Base-by-base conservation (phyloP, 2,329 filamentous ascomycete genomes). In the Periconia sp. region DNA sequence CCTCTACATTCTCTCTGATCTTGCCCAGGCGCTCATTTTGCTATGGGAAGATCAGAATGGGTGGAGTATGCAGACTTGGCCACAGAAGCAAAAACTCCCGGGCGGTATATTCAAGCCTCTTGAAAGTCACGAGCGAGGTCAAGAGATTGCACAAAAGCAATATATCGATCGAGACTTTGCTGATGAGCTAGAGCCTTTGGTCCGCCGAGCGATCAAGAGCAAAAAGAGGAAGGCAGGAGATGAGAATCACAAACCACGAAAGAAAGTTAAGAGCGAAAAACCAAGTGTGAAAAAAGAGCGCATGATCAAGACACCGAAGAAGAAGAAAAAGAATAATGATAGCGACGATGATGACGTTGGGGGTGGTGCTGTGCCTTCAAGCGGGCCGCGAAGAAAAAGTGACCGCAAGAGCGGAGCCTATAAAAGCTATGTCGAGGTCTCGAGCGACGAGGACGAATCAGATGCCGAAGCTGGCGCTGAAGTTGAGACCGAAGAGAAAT, bases 1-100 rank as follows among this genome's bases (percentile, higher is more conserved):
- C 57, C 81, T 99, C 1, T 96, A 97, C 70, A 86, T 92, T 6
- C 76, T 99, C 37, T 92, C 91, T 48, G 94, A 99, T 72, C 82
- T 99, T 10, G 86, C 92, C 0, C 90, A 94, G 73, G 84, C 87
- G 2, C 82, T 93, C 13, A 88, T 97, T 54, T 85, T 91, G 45
- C 87, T 88, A 61, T 99, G 90, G 81, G 90, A 94, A 70, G 92
- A 96, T 58, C 83, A 87, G 62, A 90, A 90, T 68, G 88, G 87
- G 41, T 97, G 93, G 88, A 87, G 84, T 41, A 88, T 97, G 69
- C 89, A 94, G 68, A 88, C 90, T 1, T 95, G 88, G 72, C 85
- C 92, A 0, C 86, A 84, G 42, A 95, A 95, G 74, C 83, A 94
- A 54, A 87, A 89, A 15, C 77, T 97, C 54, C 92, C 94, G 0